These are phyloP conservation scores for Hortiboletus campestris DNA, from an alignment of 768 basidiomycete species.

Conservation along the genomic window DNA sequence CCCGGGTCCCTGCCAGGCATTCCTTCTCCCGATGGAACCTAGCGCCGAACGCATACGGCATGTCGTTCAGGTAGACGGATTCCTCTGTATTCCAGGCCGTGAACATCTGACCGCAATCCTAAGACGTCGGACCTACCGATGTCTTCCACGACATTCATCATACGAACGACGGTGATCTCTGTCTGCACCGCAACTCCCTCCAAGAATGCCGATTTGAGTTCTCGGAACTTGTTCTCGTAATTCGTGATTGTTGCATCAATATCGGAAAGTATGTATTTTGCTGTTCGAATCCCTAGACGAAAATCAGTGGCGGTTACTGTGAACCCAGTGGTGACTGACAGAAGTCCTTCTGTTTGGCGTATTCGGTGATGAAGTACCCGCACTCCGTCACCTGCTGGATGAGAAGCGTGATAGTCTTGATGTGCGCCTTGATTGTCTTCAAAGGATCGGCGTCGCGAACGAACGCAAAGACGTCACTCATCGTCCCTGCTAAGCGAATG, in stretches of 20 bases:
- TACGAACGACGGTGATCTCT: too few relatives aligned
- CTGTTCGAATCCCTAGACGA: too few relatives aligned
- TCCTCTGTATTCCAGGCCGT: not conserved
- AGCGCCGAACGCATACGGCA: not conserved
- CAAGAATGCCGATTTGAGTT: too few relatives aligned
- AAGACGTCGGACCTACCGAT: too few relatives aligned
- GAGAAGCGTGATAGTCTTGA: not conserved
- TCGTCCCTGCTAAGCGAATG: too few relatives aligned
- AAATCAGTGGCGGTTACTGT: not conserved
- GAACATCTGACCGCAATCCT: not conserved
- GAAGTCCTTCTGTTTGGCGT: not conserved
- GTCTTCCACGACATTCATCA: too few relatives aligned
- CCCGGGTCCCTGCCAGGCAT: conserved; percentile 1
- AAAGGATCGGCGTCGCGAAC: not conserved
- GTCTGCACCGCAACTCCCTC: too few relatives aligned
- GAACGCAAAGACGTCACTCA: not conserved
- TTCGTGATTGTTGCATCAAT: too few relatives aligned
- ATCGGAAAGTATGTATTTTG: too few relatives aligned
- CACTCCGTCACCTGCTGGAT: conserved; percentile 1
- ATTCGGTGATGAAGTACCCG: not conserved
- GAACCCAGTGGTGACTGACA: not conserved
- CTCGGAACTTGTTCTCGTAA: too few relatives aligned
- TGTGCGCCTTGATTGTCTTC: not conserved
- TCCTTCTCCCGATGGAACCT: conserved; percentile 1
- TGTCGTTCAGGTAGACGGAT: too few relatives aligned